Percentiles rank a stretch among this genome's conserved stretches.
Evolutionary conservation across 345 rosid species (phyloP).

Genomic region (Boechera stricta): DNA sequence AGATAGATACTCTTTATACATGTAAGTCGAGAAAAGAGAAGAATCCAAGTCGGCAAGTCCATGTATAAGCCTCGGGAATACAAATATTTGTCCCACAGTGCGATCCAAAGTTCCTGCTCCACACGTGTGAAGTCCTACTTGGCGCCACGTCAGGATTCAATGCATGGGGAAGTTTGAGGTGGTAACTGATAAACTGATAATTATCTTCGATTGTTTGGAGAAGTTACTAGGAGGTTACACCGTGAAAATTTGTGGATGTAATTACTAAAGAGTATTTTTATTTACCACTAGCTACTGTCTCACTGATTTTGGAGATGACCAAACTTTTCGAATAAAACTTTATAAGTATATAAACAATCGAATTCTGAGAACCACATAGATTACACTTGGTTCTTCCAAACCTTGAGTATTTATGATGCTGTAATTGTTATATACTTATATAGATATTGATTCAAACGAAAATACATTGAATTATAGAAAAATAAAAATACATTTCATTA

Average conservation of each 20-base stretch:
- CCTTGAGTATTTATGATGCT: not conserved
- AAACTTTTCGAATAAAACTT: not conserved
- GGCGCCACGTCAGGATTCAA: conserved; percentile 36
- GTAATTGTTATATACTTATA: too few relatives aligned
- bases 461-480: not conserved
- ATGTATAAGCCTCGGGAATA: conserved; percentile 41
- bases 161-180: conserved; percentile 31
- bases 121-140: conserved; percentile 42
- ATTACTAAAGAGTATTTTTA: not conserved
- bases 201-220: not conserved
- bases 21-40: conserved; percentile 30
- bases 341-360: too few relatives aligned
- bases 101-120: conserved; percentile 31
- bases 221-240: not conserved
- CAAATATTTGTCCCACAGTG: conserved; percentile 42
- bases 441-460: not conserved
- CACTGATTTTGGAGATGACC: not conserved
- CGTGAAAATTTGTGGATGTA: not conserved
- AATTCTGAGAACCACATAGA: too few relatives aligned
- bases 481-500: not conserved
- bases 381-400: too few relatives aligned
- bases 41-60: conserved; percentile 45
- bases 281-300: not conserved
- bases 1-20: conserved; percentile 15
- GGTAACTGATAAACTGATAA: not conserved